Conservation (phyloP, 129 eudicot species). For the Artemisia tridentata region DNA sequence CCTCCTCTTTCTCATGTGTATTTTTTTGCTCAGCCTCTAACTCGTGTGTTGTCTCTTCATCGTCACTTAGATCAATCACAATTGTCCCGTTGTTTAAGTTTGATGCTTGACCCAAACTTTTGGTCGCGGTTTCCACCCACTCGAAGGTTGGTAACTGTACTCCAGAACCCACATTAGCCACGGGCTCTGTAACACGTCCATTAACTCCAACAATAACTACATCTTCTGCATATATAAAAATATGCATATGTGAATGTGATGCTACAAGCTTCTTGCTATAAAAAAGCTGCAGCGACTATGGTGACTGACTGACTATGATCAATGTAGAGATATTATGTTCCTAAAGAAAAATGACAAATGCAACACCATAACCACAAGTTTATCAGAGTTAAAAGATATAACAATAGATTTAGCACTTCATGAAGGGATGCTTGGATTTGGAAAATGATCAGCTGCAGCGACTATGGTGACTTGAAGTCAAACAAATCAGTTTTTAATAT, state of each 20-base stretch:
- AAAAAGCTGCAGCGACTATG: background rate
- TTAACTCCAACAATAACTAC: slow-evolving; percentile 4
- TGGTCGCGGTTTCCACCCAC: slow-evolving; percentile 18
- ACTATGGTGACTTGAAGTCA: too few relatives aligned
- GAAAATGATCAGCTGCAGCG: too few relatives aligned
- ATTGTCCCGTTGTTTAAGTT: background rate
- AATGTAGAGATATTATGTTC: background rate
- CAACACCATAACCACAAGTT: too few relatives aligned
- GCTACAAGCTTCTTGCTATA: background rate
- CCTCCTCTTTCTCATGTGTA: slow-evolving; percentile 23
- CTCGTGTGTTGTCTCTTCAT: slow-evolving; percentile 28
- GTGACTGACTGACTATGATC: too few relatives aligned
- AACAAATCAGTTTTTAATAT: too few relatives aligned
- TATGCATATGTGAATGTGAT: background rate
- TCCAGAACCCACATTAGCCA: slow-evolving; percentile 19
- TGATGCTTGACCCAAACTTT: slow-evolving; percentile 4
- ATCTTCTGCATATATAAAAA: slow-evolving; percentile 19
- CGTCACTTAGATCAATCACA: slow-evolving; percentile 70
- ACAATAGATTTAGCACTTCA: too few relatives aligned
- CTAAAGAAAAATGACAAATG: background rate
- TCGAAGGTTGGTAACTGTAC: slow-evolving; percentile 13
- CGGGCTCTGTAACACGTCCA: slow-evolving; percentile 10
- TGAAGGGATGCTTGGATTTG: too few relatives aligned
- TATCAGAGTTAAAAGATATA: too few relatives aligned
- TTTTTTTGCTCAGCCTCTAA: slow-evolving; percentile 24